These are phyloP conservation scores for Psilocybe mexicana DNA, from an alignment of 1,284 basidiomycete species.

Conservation along the genomic window DNA sequence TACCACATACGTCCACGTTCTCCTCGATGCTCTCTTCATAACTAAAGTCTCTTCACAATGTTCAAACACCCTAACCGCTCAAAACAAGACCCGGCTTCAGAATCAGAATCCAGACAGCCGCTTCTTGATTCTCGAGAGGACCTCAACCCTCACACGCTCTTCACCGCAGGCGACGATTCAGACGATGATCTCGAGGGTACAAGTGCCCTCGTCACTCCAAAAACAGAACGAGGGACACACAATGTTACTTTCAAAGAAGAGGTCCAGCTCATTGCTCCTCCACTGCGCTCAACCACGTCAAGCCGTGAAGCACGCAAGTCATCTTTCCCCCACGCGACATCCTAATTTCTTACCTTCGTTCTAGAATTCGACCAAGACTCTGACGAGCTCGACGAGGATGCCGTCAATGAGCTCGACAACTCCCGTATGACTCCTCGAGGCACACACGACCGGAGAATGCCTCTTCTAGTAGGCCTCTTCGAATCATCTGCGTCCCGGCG, in stretches of 20 bases:
- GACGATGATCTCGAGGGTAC: conserved; percentile 38
- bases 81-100: conserved; percentile 17
- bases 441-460: conserved; percentile 57
- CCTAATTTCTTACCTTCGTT: conserved; percentile 8
- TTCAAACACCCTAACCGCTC: conserved; percentile 22
- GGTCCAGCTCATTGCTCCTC: conserved; percentile 64
- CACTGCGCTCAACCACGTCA: conserved; percentile 65
- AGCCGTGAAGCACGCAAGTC: conserved; percentile 74
- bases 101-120: conserved; percentile 53
- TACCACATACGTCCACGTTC: not conserved
- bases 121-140: conserved; percentile 42
- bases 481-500: conserved; percentile 60
- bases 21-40: conserved; percentile 15
- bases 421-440: conserved; percentile 37
- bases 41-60: conserved; percentile 14
- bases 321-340: conserved; percentile 18
- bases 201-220: conserved; percentile 28
- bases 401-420: conserved; percentile 34
- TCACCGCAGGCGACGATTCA: conserved; percentile 48
- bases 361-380: conserved; percentile 77
- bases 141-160: conserved; percentile 35
- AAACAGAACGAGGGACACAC: conserved; percentile 34
- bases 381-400: conserved; percentile 67
- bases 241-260: conserved; percentile 66
- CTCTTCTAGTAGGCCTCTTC: conserved; percentile 74